phyloP scores from a whole-genome alignment of 139 green algal genomes.

The Prasinococcaceae sp. region DNA sequence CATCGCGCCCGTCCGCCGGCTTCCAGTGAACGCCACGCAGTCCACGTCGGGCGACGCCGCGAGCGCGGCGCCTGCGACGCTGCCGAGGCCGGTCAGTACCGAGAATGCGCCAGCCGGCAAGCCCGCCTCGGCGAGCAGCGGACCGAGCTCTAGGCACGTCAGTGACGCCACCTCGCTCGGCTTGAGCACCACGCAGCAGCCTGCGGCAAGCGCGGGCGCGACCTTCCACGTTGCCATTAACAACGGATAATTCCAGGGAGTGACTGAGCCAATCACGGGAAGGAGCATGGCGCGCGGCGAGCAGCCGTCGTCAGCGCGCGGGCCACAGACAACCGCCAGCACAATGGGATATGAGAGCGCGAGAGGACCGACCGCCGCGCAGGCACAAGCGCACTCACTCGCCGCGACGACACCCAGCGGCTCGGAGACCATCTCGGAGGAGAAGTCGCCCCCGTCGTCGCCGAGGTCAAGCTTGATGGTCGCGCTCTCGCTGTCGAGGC shows the following conservation, averaged over 20 bases:
- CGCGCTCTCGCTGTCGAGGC: slow-evolving; percentile 53
- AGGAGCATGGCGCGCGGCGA: no score
- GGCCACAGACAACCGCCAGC: no score
- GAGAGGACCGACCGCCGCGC: no score
- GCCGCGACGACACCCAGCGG: slow-evolving; percentile 53
- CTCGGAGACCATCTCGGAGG: slow-evolving; percentile 25
- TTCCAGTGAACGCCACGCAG: slow-evolving; percentile 81
- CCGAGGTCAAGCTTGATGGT: slow-evolving; percentile 44
- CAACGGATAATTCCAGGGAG: slow-evolving; percentile 64
- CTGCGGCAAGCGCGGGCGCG: slow-evolving; percentile 69
- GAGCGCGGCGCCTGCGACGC: slow-evolving; percentile 20
- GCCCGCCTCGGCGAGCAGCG: slow-evolving; percentile 39
- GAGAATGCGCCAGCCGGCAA: slow-evolving; percentile 67
- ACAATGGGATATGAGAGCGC: no score
- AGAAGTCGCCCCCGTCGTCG: slow-evolving; percentile 30
- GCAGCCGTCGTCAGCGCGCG: no score
- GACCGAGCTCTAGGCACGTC: slow-evolving; percentile 69
- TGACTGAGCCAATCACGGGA: no score
- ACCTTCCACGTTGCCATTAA: slow-evolving; percentile 75
- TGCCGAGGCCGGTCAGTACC: slow-evolving; percentile 31
- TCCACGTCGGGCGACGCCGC: slow-evolving; percentile 40
- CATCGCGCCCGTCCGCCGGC: slow-evolving; percentile 38
- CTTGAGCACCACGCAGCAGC: slow-evolving; percentile 64
- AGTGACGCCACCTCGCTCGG: slow-evolving; percentile 60
- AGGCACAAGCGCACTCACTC: no score